Conservation (phyloP, 1,284 basidiomycete species). For the Puccinia coronata region DNA sequence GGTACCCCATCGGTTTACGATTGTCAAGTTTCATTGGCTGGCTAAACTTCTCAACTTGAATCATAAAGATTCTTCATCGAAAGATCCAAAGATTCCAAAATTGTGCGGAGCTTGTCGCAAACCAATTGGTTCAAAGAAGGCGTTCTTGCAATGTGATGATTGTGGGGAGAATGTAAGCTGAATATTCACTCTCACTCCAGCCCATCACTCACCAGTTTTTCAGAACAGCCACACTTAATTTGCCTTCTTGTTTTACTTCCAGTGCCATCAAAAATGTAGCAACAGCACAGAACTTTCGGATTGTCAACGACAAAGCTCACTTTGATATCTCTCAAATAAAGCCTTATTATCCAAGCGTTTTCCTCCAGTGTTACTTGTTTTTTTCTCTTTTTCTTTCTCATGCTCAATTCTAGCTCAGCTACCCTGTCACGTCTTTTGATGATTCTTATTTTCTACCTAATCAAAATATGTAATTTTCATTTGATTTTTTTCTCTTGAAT, state of each 20-base stretch:
- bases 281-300: neutral
- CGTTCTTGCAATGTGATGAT: slow-evolving; percentile 45
- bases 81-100: slow-evolving; percentile 9
- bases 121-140: slow-evolving; percentile 18
- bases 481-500: neutral
- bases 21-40: slow-evolving; percentile 41
- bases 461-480: neutral
- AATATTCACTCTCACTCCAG: neutral
- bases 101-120: slow-evolving; percentile 40
- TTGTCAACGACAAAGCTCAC: neutral
- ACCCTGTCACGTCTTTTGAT: neutral
- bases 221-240: neutral
- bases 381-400: no score
- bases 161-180: slow-evolving; percentile 42
- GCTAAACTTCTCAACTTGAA: slow-evolving; percentile 23
- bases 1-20: slow-evolving; percentile 45
- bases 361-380: neutral
- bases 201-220: neutral
- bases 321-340: neutral
- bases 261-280: slow-evolving; percentile 48
- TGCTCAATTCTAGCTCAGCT: neutral
- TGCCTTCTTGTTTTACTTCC: neutral
- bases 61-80: neutral
- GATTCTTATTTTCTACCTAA: neutral
- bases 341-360: no score